Evolutionary conservation across 176 grass and related monocot species (phyloP).

Genomic region (Musa troglodytarum): DNA sequence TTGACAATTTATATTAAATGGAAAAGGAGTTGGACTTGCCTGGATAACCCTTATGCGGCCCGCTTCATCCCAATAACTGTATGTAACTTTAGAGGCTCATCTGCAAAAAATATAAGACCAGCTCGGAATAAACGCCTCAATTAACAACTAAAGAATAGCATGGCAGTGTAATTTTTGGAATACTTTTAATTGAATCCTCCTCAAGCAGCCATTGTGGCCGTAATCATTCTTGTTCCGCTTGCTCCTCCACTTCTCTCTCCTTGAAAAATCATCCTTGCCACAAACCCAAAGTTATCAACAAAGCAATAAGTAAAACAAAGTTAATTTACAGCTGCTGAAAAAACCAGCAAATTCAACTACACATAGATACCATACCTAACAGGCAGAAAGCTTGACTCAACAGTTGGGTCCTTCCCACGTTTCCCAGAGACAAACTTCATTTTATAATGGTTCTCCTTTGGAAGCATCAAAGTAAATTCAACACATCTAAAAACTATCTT

Average conservation of each 20-base stretch:
- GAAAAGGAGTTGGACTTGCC: background rate
- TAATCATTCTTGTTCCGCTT: constrained; percentile 68
- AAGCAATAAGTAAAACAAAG: constrained; percentile 7
- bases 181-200: constrained; percentile 94
- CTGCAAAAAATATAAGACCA: constrained; percentile 30
- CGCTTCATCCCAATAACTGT: constrained; percentile 98
- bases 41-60: constrained; percentile 77
- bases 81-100: constrained; percentile 89
- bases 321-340: constrained; percentile 36
- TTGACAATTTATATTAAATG: background rate
- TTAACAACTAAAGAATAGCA: background rate
- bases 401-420: too few relatives aligned
- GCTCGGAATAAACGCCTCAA: background rate
- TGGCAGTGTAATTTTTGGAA: constrained; percentile 4
- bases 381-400: too few relatives aligned
- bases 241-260: constrained; percentile 92
- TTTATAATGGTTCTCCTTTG: too few relatives aligned
- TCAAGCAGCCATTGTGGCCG: constrained; percentile 78
- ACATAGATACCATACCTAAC: too few relatives aligned
- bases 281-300: constrained; percentile 7
- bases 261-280: constrained; percentile 96
- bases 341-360: too few relatives aligned
- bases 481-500: too few relatives aligned
- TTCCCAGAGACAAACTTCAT: too few relatives aligned
- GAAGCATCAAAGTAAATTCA: too few relatives aligned